A percentile compares a stretch with the other conserved stretches of the same genome.
phyloP scores from a whole-genome alignment of 192 early-diverging fungal genomes.

The Rhizophagus sp. region DNA sequence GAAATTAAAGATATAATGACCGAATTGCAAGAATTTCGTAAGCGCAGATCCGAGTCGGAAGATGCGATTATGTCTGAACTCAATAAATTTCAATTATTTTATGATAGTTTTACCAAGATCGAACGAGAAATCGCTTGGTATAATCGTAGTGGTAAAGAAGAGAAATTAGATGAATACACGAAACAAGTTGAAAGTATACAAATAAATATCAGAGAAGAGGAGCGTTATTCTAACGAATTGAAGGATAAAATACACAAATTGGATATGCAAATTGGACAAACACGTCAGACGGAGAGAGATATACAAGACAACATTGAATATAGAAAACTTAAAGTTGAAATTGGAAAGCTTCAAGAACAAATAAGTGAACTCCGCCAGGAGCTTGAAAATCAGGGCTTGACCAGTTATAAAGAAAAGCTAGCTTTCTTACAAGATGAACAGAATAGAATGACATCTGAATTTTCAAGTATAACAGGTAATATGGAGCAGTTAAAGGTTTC shows the following conservation, averaged over 20 bases:
- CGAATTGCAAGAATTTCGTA: constrained; percentile 1
- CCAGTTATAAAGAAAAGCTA: constrained; percentile 35
- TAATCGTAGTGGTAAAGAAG: not conserved
- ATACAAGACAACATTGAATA: constrained; percentile 50
- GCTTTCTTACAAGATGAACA: constrained; percentile 38
- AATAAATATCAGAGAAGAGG: constrained; percentile 13
- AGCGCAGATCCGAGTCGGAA: not conserved
- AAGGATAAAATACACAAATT: constrained; percentile 37
- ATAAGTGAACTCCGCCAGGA: constrained; percentile 22
- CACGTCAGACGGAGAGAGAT: constrained; percentile 42
- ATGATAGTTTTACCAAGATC: not conserved
- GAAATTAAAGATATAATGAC: not conserved
- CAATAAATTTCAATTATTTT: not conserved
- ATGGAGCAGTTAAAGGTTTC: constrained; percentile 83
- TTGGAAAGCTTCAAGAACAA: constrained; percentile 41
- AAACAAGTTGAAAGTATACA: not conserved
- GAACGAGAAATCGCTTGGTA: not conserved
- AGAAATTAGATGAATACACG: not conserved
- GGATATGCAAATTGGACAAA: constrained; percentile 40
- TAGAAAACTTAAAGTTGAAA: constrained; percentile 34
- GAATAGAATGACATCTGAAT: constrained; percentile 29
- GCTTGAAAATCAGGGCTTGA: not conserved
- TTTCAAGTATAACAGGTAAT: constrained; percentile 68
- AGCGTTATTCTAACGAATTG: constrained; percentile 26
- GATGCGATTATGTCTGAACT: not conserved